Base-by-base conservation (phyloP, 2,329 filamentous ascomycete species). In the Bertia moriformis region DNA sequence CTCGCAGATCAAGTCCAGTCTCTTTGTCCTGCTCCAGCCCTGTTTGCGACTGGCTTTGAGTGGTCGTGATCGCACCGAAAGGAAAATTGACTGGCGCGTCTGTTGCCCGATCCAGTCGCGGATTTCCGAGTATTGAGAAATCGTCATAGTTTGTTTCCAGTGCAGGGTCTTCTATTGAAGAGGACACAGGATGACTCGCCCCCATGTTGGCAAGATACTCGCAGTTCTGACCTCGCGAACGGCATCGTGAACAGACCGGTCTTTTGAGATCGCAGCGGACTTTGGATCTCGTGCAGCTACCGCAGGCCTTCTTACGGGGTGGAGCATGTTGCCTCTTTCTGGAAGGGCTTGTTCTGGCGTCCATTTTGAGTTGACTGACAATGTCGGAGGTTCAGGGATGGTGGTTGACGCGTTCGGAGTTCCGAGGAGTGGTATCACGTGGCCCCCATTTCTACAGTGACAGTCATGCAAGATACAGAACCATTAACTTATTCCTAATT, bases 1-100 rank as follows among this genome's bases (percentile, higher is more conserved):
- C 5, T 5, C 18, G 18, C 14, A 51, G 46, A n/a, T 48, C 40
- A 18, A 45, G 35, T 10, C 39, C 39, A 3, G 32, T 35, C 19
- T 42, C 19, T 30, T 45, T 44, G 18, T 42, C 40, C 36, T 41
- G n/a, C n/a, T n/a, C n/a, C n/a, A n/a, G n/a, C n/a, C n/a, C n/a
- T n/a, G 24, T 29, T n/a, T n/a, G 24, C 24, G 10, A n/a, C 10
- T 29, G 10, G n/a, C 24, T 10, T 10, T 29, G 24, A 10, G 24
- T 10, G n/a, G 10, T 29, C 10, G 24, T 29, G 24, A n/a, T 10
- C 24, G 24, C n/a, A n/a, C n/a, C n/a, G n/a, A n/a, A n/a, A 29
- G 24, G 24, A 29, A n/a, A 29, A 10, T n/a, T 10, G 24, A 29
- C 10, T n/a, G 24, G 10, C 24, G 24, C 24, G n/a, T 10, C 24